These are phyloP conservation scores for Rhododendron williamsianum DNA, from an alignment of 148 eudicot species.

Conservation along the genomic window DNA sequence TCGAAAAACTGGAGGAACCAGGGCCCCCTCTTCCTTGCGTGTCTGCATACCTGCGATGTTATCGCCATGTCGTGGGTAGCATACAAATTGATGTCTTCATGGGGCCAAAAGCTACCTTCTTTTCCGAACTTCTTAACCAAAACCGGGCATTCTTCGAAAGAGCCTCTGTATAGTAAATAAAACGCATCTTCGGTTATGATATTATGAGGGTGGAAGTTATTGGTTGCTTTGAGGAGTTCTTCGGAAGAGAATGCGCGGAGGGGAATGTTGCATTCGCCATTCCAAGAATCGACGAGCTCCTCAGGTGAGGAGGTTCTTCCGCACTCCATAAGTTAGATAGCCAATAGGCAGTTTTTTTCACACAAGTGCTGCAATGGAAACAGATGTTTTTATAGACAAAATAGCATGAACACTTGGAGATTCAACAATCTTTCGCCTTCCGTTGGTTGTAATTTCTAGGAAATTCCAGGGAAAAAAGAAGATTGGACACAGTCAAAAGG, in stretches of 20 bases:
- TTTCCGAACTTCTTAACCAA: background rate
- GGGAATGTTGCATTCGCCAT: background rate
- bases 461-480: background rate
- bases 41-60: slow-evolving; percentile 4
- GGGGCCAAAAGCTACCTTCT: background rate
- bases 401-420: background rate
- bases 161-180: slow-evolving; percentile 4
- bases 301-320: background rate
- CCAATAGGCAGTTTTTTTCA: background rate
- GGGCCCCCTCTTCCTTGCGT: background rate
- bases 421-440: background rate
- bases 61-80: background rate
- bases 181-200: background rate
- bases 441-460: background rate
- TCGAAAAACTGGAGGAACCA: background rate
- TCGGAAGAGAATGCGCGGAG: background rate
- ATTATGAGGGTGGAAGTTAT: background rate
- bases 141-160: background rate
- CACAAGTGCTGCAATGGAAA: background rate
- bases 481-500: background rate
- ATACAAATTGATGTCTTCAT: background rate
- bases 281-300: background rate
- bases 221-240: background rate
- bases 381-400: background rate
- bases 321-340: background rate